These are phyloP conservation scores for Beta macrorhiza DNA, from an alignment of 179 eudicot genomes.

Conservation along the genomic window DNA sequence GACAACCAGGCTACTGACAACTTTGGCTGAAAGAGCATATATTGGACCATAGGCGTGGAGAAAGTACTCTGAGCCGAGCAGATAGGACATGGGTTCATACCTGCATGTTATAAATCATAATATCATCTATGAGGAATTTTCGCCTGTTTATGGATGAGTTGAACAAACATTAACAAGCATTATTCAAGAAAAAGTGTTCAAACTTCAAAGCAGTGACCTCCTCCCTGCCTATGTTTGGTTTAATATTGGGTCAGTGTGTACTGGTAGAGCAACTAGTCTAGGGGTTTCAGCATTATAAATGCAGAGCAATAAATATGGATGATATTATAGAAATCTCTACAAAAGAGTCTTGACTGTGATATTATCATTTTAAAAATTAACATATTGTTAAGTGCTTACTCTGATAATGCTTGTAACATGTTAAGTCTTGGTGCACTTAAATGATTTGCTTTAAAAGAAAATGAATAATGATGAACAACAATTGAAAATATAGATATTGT, in stretches of 20 bases:
- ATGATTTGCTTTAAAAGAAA: background rate
- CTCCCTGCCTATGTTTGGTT: too few relatives aligned
- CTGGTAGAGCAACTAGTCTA: too few relatives aligned
- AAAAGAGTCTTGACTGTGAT: background rate
- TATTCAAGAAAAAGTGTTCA: too few relatives aligned
- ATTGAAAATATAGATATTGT: background rate
- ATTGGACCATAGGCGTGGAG: conserved; percentile 96
- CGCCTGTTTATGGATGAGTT: too few relatives aligned
- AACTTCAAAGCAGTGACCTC: too few relatives aligned
- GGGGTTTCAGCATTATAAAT: too few relatives aligned
- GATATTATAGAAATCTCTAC: too few relatives aligned
- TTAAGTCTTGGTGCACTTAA: background rate
- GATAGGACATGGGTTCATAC: conserved; percentile 78
- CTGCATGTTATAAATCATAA: conserved; percentile 39
- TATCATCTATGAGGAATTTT: background rate
- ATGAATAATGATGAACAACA: background rate
- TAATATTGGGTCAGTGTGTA: too few relatives aligned
- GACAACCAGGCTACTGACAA: conserved; percentile 83
- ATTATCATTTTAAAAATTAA: too few relatives aligned
- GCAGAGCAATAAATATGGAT: too few relatives aligned
- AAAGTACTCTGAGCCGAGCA: conserved; percentile 90
- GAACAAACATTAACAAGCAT: too few relatives aligned
- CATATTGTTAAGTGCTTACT: background rate
- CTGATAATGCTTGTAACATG: background rate
- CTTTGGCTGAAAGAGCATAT: conserved; percentile 89